These are phyloP conservation scores for Podospora appendiculata DNA, from an alignment of 495 filamentous ascomycete species.

Conservation along the genomic window DNA sequence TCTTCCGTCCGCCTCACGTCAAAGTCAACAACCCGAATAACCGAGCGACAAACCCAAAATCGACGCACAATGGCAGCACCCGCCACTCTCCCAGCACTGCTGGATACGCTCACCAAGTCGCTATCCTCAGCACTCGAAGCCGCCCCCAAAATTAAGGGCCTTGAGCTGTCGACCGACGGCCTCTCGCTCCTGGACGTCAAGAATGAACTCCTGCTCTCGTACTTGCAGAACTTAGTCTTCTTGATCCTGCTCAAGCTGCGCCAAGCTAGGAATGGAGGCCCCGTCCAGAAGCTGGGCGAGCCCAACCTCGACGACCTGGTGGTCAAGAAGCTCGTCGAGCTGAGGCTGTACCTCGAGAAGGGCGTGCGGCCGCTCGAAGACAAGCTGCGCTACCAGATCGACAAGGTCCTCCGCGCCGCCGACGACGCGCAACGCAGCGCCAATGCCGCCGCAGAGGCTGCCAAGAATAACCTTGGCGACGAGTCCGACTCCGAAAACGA, in stretches of 20 bases:
- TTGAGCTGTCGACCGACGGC: conserved; percentile 65
- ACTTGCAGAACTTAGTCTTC: conserved; percentile 90
- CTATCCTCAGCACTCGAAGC: conserved; percentile 52
- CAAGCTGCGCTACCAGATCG: conserved; percentile 78
- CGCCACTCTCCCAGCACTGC: conserved; percentile 46
- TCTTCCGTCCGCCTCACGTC: neutral
- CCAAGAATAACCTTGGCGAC: conserved; percentile 20
- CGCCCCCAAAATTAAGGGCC: conserved; percentile 48
- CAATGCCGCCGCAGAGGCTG: conserved; percentile 19
- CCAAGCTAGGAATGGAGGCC: conserved; percentile 33
- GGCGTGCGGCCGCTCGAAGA: conserved; percentile 85
- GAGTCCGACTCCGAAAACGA: conserved; percentile 34
- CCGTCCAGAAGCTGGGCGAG: conserved; percentile 23
- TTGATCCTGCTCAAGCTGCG: conserved; percentile 77
- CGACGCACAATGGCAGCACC: conserved; percentile 37
- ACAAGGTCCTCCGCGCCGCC: conserved; percentile 80
- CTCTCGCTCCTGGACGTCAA: conserved; percentile 93
- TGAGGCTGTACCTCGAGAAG: conserved; percentile 81
- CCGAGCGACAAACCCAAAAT: neutral
- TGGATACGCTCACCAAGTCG: conserved; percentile 57
- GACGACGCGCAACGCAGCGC: conserved; percentile 56
- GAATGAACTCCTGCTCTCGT: conserved; percentile 90
- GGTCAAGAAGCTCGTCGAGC: conserved; percentile 74
- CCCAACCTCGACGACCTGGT: conserved; percentile 40
- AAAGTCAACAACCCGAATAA: neutral